These are phyloP conservation scores for Penicillium steckii DNA, from an alignment of 495 filamentous ascomycete genomes.

Conservation along the genomic window DNA sequence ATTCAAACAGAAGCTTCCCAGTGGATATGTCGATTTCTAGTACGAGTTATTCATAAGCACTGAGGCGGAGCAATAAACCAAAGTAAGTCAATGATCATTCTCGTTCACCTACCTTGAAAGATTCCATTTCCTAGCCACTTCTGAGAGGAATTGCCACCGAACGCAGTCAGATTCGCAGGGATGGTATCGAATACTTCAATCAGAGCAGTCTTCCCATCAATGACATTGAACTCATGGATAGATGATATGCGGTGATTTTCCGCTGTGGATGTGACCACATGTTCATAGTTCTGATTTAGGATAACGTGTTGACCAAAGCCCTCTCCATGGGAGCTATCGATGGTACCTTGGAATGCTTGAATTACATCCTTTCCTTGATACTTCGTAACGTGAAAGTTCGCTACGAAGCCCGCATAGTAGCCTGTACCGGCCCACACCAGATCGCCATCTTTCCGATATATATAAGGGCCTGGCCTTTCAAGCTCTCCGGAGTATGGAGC, in stretches of 20 bases:
- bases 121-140: constrained; percentile 23
- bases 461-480: constrained; percentile 44
- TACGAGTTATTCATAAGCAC: neutral
- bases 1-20: constrained; percentile 37
- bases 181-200: constrained; percentile 30
- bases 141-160: constrained; percentile 24
- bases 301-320: constrained; percentile 44
- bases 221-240: constrained; percentile 49
- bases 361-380: constrained; percentile 45
- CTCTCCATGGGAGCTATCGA: constrained; percentile 45
- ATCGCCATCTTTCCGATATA: constrained; percentile 50
- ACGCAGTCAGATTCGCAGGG: constrained; percentile 21
- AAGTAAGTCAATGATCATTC: too few relatives aligned
- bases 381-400: constrained; percentile 31
- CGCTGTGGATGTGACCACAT: constrained; percentile 38
- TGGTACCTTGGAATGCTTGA: constrained; percentile 48
- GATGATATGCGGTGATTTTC: constrained; percentile 44
- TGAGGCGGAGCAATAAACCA: neutral
- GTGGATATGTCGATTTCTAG: constrained; percentile 31
- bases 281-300: constrained; percentile 48
- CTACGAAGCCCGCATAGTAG: constrained; percentile 45
- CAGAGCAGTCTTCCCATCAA: constrained; percentile 30
- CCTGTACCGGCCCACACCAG: constrained; percentile 52
- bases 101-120: constrained; percentile 17
- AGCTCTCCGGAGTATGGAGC: constrained; percentile 26